Evolutionary conservation across 1,284 basidiomycete genomes (phyloP).

Genomic region (Sanghuangporus weigelae): DNA sequence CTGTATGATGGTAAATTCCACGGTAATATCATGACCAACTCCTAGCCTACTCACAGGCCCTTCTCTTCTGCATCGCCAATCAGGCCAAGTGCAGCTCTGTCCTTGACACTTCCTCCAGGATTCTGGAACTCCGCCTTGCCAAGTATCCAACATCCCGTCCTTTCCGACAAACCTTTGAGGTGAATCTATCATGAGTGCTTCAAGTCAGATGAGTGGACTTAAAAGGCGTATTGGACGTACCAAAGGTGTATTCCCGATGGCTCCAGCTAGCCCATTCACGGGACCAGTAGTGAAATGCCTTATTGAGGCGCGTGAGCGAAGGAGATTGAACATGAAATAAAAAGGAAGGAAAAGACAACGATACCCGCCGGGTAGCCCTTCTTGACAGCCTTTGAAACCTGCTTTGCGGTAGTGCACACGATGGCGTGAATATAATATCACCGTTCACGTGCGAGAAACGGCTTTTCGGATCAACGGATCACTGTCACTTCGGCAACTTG

Average conservation of each 20-base stretch:
- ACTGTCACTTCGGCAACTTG: neutral
- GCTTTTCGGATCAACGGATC: neutral
- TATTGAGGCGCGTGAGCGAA: slow-evolving; percentile 29
- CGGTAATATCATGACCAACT: slow-evolving; percentile 19
- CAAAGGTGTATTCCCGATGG: slow-evolving; percentile 92
- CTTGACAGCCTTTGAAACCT: neutral
- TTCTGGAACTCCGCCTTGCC: slow-evolving; percentile 99
- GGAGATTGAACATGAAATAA: slow-evolving; percentile 34
- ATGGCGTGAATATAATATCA: neutral
- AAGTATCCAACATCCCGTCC: slow-evolving; percentile 84
- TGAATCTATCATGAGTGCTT: slow-evolving; percentile 54
- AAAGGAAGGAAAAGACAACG: neutral
- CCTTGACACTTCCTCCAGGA: slow-evolving; percentile 98
- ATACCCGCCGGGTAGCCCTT: neutral
- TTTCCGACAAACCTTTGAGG: slow-evolving; percentile 80
- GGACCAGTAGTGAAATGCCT: slow-evolving; percentile 50
- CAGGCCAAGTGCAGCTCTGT: slow-evolving; percentile 91
- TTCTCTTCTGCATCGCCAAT: slow-evolving; percentile 85
- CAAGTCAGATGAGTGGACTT: neutral
- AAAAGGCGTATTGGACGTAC: slow-evolving; percentile 42
- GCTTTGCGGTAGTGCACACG: neutral
- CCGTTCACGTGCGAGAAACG: neutral
- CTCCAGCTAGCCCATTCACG: slow-evolving; percentile 82
- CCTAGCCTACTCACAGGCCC: slow-evolving; percentile 50
- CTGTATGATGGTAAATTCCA: slow-evolving; percentile 33